Evolutionary conservation across 176 grass and related monocot genomes (phyloP).

Genomic region (Phoenix dactylifera): DNA sequence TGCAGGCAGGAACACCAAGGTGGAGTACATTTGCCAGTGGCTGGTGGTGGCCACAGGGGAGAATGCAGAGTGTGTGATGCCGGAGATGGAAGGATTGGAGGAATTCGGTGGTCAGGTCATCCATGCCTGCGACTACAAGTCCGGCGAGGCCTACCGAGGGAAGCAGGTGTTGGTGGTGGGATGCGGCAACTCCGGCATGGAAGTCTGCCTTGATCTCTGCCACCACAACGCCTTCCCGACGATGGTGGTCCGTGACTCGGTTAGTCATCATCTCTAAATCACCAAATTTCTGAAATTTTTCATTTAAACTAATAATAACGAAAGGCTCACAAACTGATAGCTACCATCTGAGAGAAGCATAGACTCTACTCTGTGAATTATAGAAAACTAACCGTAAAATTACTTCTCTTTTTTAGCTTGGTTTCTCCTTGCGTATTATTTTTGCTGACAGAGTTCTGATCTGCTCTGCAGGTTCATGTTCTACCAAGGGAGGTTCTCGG

Average conservation of each 20-base stretch:
- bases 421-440: too few relatives aligned
- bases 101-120: slow-evolving; percentile 10
- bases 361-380: too few relatives aligned
- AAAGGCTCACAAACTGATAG: too few relatives aligned
- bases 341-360: too few relatives aligned
- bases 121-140: slow-evolving; percentile 35
- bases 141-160: slow-evolving; percentile 30
- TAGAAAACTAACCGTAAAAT: neutral
- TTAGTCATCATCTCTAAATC: neutral
- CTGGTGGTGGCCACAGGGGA: slow-evolving; percentile 45
- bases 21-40: slow-evolving; percentile 48
- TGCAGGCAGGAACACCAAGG: neutral
- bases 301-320: too few relatives aligned
- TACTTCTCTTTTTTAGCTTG: too few relatives aligned
- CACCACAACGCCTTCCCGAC: slow-evolving; percentile 32
- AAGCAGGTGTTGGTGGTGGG: slow-evolving; percentile 40
- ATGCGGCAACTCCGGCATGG: slow-evolving; percentile 45
- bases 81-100: slow-evolving; percentile 25
- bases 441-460: too few relatives aligned
- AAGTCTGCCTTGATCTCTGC: slow-evolving; percentile 43
- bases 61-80: slow-evolving; percentile 34
- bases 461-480: slow-evolving; percentile 20
- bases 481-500: slow-evolving; percentile 34
- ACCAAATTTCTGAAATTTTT: too few relatives aligned
- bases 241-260: slow-evolving; percentile 37